Evolutionary conservation across 2,329 filamentous ascomycete species (phyloP).

Genomic region (Periglandula ipomoeae): DNA sequence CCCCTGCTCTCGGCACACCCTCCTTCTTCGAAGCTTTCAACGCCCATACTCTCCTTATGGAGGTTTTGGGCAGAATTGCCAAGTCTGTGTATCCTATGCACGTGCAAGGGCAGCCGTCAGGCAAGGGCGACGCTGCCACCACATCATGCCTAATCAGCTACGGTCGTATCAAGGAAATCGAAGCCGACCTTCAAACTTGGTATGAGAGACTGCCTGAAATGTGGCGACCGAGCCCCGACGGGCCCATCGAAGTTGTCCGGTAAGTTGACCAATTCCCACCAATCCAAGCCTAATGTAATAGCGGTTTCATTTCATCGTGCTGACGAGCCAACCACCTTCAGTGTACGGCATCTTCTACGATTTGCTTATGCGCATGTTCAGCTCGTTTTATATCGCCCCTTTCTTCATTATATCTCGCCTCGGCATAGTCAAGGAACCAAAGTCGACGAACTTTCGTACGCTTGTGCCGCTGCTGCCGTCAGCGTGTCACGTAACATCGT

Average conservation of each 20-base stretch:
- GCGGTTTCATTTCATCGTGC: background rate
- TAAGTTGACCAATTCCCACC: conserved; percentile 32
- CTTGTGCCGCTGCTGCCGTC: conserved; percentile 55
- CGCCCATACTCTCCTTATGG: conserved; percentile 54
- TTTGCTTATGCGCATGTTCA: conserved; percentile 79
- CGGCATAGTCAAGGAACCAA: conserved; percentile 44
- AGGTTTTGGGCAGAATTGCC: conserved; percentile 54
- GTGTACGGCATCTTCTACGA: conserved; percentile 64
- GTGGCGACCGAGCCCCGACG: conserved; percentile 72
- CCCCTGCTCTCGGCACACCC: conserved; percentile 44
- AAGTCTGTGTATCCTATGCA: conserved; percentile 59
- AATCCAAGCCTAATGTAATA: background rate
- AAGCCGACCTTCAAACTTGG: conserved; percentile 54
- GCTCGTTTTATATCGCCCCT: conserved; percentile 73
- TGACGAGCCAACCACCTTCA: conserved; percentile 15
- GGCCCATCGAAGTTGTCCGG: conserved; percentile 65
- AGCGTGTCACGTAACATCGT: conserved; percentile 64
- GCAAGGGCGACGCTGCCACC: conserved; percentile 32
- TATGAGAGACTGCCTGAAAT: conserved; percentile 60
- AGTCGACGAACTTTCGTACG: conserved; percentile 70
- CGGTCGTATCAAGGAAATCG: conserved; percentile 53
- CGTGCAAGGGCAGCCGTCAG: conserved; percentile 37
- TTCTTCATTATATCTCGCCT: conserved; percentile 73
- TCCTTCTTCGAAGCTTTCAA: conserved; percentile 58
- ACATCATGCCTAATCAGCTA: conserved; percentile 55